A percentile compares a stretch with the other conserved stretches of the same genome.
phyloP scores from a whole-genome alignment of 2,329 filamentous ascomycete genomes.

The Colletotrichum echinochloae region DNA sequence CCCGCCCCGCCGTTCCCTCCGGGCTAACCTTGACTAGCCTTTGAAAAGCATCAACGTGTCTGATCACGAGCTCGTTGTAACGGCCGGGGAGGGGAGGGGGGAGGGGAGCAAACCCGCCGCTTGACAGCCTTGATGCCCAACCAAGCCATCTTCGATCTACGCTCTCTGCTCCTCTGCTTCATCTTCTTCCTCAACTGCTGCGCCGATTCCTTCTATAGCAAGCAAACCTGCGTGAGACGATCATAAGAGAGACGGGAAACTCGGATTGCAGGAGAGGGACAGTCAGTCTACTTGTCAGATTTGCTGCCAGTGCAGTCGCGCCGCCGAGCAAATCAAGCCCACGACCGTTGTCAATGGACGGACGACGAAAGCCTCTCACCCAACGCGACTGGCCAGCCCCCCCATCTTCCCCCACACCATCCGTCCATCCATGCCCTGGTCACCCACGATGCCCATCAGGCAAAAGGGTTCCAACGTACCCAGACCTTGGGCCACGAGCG shows the following conservation, averaged over 20 bases:
- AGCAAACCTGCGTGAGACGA: background rate
- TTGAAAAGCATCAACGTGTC: conserved; percentile 13
- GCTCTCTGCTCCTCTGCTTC: too few relatives aligned
- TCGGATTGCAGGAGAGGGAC: too few relatives aligned
- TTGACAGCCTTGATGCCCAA: conserved; percentile 37
- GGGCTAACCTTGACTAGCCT: conserved; percentile 14
- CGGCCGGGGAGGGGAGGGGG: background rate
- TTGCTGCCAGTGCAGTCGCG: conserved; percentile 1
- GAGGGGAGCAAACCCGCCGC: conserved; percentile 3
- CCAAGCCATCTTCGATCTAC: conserved; percentile 1
- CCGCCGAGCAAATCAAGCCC: conserved; percentile 20
- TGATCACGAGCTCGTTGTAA: conserved; percentile 15
- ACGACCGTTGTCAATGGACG: conserved; percentile 10
- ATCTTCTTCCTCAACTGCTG: background rate
- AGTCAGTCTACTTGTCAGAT: background rate
- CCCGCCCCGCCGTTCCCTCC: conserved; percentile 21
- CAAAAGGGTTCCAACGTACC: conserved; percentile 8
- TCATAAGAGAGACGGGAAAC: background rate
- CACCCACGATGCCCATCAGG: conserved; percentile 26
- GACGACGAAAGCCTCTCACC: conserved; percentile 33
- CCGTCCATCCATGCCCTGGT: background rate
- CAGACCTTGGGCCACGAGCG: conserved; percentile 27
- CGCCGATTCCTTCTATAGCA: background rate
- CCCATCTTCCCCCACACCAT: background rate
- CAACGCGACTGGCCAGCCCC: conserved; percentile 24